These are phyloP conservation scores for Pseudoturritis turrita DNA, from an alignment of 345 rosid species.

Conservation along the genomic window DNA sequence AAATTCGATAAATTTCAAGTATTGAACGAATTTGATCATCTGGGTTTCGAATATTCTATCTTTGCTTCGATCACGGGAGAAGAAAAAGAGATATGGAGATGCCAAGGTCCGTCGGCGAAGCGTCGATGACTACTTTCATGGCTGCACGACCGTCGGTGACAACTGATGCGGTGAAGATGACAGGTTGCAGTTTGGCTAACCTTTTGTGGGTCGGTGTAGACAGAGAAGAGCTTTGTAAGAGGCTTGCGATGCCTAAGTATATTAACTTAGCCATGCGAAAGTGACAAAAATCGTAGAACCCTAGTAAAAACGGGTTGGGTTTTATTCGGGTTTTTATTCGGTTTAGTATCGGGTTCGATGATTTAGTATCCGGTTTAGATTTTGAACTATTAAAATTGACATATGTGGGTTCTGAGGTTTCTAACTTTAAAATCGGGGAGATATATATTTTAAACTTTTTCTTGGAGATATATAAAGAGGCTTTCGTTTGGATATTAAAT, in stretches of 20 bases:
- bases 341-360: no score
- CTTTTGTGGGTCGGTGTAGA: slow-evolving; percentile 61
- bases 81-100: slow-evolving; percentile 20
- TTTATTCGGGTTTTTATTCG: no score
- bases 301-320: no score
- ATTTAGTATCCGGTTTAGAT: no score
- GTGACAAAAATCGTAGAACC: no score
- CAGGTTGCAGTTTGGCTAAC: slow-evolving; percentile 61
- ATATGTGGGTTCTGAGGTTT: no score
- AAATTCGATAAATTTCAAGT: background rate
- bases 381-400: no score
- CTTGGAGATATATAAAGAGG: no score
- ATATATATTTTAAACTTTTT: no score
- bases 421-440: no score
- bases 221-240: slow-evolving; percentile 60
- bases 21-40: background rate
- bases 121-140: slow-evolving; percentile 48
- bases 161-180: slow-evolving; percentile 40
- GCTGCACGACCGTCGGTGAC: slow-evolving; percentile 37
- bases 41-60: background rate
- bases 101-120: slow-evolving; percentile 33
- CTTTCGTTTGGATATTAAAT: no score
- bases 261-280: slow-evolving; percentile 63
- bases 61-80: background rate
- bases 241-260: slow-evolving; percentile 61